phyloP scores from a whole-genome alignment of 257 asterid species.

The Striga asiatica region DNA sequence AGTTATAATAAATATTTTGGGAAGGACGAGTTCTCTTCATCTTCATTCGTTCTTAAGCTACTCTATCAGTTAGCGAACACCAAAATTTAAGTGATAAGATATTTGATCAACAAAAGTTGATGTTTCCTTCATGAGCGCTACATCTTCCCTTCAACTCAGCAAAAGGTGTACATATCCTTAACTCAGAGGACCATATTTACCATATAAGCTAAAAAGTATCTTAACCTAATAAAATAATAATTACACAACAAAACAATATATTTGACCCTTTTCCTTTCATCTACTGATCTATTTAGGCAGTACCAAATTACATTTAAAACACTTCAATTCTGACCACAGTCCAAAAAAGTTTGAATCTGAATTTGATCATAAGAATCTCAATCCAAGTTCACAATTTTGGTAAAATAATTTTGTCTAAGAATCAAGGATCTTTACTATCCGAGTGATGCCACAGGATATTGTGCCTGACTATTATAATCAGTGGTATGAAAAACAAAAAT shows the following conservation, averaged over 20 bases:
- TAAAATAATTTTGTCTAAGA: no score
- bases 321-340: background rate
- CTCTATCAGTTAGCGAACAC: background rate
- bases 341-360: background rate
- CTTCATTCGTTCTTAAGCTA: background rate
- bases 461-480: background rate
- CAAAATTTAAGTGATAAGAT: background rate
- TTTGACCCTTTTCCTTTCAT: no score
- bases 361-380: background rate
- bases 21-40: background rate
- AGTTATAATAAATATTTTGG: background rate
- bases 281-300: no score
- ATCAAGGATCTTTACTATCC: no score
- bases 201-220: no score
- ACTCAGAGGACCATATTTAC: no score
- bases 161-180: background rate
- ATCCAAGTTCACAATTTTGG: background rate
- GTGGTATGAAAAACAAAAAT: no score
- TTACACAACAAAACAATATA: no score
- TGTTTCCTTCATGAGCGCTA: background rate
- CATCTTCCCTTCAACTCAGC: background rate
- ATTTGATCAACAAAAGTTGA: background rate
- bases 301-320: background rate
- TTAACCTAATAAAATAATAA: no score
- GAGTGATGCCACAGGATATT: no score